Base-by-base conservation (phyloP, 495 filamentous ascomycete genomes). In the Penicillium desertorum region DNA sequence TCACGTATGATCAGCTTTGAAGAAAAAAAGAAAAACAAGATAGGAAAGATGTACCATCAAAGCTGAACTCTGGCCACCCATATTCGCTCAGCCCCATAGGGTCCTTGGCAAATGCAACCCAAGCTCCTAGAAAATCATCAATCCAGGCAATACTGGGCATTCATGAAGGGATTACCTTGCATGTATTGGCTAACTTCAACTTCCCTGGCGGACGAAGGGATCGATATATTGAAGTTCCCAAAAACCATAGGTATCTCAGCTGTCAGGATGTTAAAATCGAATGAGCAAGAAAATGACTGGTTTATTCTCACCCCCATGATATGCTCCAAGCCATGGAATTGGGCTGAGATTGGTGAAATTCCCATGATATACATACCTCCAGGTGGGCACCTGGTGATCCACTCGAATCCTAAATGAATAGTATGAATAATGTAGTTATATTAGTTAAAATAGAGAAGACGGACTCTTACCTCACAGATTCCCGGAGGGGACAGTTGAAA, bases 321-420 rank as follows among this genome's bases (percentile, higher is more conserved):
- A 83, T n/a, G 80, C 79, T 8, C 79, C 79, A 56, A 81, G 70
- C 76, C 75, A 78, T 19, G 56, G 7, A 29, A 63, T 67, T 0
- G 71, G 70, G 19, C 69, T 77, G 10, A 83, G 23, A 45, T 75
- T 79, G 14, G 69, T 60, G 55, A 75, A 83, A 45, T 75, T 79
- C 0, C 79, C 81, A 14, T 69, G 69, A 50, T 81, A 81, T 52
- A 76, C 66, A 59, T 79, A 84, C n/a, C 80, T 71, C 60, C 72
- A 82, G 4, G 73, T 79, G 16, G 76, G 72, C 29, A 76, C 58
- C 12, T 68, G 48, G 4, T 27, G 55, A 22, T 10, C 57, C 10
- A 57, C 10, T 19, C 60, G 58, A 10, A 59, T 46, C 11, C 58
- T 61, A 51, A 2, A 29, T 37, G 32, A 14, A 37, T 11, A 8